Evolutionary conservation across 257 asterid species (phyloP).

Genomic region (Datura wrightii): DNA sequence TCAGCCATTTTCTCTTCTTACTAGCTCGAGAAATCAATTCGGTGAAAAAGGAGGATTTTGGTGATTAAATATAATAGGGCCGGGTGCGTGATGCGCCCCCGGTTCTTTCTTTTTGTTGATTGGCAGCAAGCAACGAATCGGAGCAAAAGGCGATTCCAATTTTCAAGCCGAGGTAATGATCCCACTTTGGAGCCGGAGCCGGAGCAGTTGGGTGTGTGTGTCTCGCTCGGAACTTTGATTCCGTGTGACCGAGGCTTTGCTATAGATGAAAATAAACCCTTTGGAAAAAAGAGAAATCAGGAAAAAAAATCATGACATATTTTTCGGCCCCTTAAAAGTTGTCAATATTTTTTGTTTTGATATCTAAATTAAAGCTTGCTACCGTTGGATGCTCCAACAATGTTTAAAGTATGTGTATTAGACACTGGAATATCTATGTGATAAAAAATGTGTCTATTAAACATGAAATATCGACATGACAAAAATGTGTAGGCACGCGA

Average conservation of each 20-base stretch:
- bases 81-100: conserved; percentile 31
- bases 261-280: neutral
- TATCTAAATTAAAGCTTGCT: no score
- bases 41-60: neutral
- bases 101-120: neutral
- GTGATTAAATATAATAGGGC: neutral
- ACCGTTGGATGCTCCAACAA: no score
- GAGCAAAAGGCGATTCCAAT: conserved; percentile 21
- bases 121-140: conserved; percentile 26
- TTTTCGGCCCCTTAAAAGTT: no score
- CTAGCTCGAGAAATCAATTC: conserved; percentile 20
- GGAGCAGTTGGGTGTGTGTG: neutral
- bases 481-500: no score
- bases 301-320: neutral
- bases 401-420: no score
- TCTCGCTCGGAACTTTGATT: conserved; percentile 19
- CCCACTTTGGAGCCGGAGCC: conserved; percentile 13
- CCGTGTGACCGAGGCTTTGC: neutral
- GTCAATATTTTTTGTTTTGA: no score
- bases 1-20: conserved; percentile 54
- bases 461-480: no score
- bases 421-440: no score
- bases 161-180: conserved; percentile 14
- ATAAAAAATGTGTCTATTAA: no score
- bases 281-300: neutral